Evolutionary conservation across 495 filamentous ascomycete genomes (phyloP).

Genomic region (Cairneyella variabilis): DNA sequence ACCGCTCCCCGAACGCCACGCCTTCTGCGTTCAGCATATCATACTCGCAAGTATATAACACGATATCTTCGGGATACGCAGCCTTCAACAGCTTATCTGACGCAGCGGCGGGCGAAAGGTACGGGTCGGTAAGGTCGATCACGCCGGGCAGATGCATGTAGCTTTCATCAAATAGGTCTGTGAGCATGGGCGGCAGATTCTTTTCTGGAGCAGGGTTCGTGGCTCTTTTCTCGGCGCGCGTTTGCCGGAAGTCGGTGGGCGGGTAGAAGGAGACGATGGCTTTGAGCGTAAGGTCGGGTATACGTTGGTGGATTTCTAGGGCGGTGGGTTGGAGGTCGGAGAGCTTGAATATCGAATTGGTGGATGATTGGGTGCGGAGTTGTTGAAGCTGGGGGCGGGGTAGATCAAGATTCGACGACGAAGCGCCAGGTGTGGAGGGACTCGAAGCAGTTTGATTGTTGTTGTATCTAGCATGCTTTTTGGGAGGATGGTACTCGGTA

Average conservation of each 20-base stretch:
- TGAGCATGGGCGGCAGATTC: conserved; percentile 44
- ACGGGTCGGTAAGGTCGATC: conserved; percentile 46
- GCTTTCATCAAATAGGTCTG: conserved; percentile 77
- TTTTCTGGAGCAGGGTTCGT: conserved; percentile 38
- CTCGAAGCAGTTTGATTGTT: not conserved
- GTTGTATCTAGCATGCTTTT: not conserved
- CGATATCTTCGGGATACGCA: conserved; percentile 59
- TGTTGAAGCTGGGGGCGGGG: conserved; percentile 2
- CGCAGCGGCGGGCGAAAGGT: conserved; percentile 61
- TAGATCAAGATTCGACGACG: conserved; percentile 24
- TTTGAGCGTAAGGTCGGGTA: conserved; percentile 45
- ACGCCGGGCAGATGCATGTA: conserved; percentile 60
- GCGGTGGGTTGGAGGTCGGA: conserved; percentile 34
- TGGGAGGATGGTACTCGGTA: not conserved
- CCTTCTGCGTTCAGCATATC: conserved; percentile 86
- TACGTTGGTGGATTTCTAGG: conserved; percentile 33
- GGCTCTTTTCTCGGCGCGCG: conserved; percentile 67
- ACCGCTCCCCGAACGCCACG: conserved; percentile 58
- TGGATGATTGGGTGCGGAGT: not conserved
- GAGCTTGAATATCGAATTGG: conserved; percentile 14
- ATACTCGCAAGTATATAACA: conserved; percentile 81
- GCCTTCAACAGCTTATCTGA: conserved; percentile 44
- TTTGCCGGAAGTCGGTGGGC: conserved; percentile 73
- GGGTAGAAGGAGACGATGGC: conserved; percentile 73
- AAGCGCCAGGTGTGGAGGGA: conserved; percentile 27